A percentile compares a stretch with the other conserved stretches of the same genome.
These are phyloP conservation scores for Cutaneotrichosporon sp. DNA, from an alignment of 1,284 basidiomycete species.

Conservation along the genomic window DNA sequence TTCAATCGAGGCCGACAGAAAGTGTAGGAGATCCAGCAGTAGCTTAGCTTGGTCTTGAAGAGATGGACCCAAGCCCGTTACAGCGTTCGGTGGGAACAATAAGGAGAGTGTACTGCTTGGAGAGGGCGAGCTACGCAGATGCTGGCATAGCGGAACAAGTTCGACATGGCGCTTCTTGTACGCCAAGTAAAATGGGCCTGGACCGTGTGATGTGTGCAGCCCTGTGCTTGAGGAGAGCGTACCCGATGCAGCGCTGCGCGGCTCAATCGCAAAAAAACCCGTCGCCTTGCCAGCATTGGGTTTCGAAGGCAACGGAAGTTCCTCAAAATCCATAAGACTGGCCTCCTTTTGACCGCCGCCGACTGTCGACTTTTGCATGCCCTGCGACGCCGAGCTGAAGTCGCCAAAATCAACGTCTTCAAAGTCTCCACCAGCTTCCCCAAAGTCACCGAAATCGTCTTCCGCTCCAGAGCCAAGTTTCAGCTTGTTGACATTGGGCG, in stretches of 20 bases:
- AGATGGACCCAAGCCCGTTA: constrained; percentile 25
- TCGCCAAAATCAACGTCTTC: constrained; percentile 87
- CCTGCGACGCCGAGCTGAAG: constrained; percentile 50
- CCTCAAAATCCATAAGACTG: constrained; percentile 47
- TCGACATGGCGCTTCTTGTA: constrained; percentile 39
- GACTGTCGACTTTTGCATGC: constrained; percentile 4
- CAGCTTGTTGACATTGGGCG: neutral
- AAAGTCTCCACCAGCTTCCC: constrained; percentile 31
- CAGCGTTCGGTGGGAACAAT: constrained; percentile 54
- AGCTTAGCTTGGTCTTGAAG: constrained; percentile 30
- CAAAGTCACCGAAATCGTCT: constrained; percentile 44
- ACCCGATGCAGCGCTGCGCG: constrained; percentile 13
- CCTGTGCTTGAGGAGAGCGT: too few species aligned
- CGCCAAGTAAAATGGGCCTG: constrained; percentile 34
- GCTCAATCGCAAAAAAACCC: constrained; percentile 47
- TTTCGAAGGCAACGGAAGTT: constrained; percentile 44
- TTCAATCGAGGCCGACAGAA: constrained; percentile 59
- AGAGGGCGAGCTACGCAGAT: constrained; percentile 53
- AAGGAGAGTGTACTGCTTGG: constrained; percentile 54
- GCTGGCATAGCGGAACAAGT: constrained; percentile 34
- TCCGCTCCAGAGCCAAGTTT: constrained; percentile 10
- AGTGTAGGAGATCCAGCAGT: constrained; percentile 47
- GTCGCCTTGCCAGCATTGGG: constrained; percentile 30
- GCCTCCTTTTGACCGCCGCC: too few species aligned
- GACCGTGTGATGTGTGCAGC: constrained; percentile 5